Conservation (phyloP, 495 filamentous ascomycete genomes). For the Penicillium fimorum region DNA sequence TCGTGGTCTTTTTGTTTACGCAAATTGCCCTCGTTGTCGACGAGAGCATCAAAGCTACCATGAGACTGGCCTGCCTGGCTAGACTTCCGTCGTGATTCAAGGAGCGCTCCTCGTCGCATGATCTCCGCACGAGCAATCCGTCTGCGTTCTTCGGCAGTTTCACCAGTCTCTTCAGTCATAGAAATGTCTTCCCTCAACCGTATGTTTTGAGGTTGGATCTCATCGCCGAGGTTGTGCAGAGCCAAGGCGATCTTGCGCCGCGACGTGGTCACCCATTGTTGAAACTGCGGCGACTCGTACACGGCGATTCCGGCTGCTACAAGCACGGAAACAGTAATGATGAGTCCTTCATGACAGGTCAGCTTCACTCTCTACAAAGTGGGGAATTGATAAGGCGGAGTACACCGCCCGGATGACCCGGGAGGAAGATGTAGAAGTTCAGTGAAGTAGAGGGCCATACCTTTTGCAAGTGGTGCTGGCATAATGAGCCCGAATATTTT, state of each 20-base stretch:
- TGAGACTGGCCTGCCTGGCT: slow-evolving; percentile 23
- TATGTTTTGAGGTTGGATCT: slow-evolving; percentile 56
- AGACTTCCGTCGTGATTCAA: slow-evolving; percentile 39
- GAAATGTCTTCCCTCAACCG: slow-evolving; percentile 43
- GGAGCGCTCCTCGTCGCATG: slow-evolving; percentile 55
- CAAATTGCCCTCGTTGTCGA: slow-evolving; percentile 53
- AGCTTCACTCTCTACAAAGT: slow-evolving; percentile 10
- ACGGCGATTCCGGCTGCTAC: slow-evolving; percentile 80
- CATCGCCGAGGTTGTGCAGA: slow-evolving; percentile 74
- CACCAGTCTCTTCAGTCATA: slow-evolving; percentile 55
- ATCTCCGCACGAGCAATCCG: slow-evolving; percentile 71
- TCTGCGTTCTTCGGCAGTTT: slow-evolving; percentile 68
- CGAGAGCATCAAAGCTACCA: slow-evolving; percentile 53
- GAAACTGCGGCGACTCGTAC: slow-evolving; percentile 80
- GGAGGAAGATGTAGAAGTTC: slow-evolving; percentile 8
- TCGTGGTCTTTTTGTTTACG: slow-evolving; percentile 15
- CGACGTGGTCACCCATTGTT: slow-evolving; percentile 70
- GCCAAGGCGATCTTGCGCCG: slow-evolving; percentile 77
- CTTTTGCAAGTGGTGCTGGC: slow-evolving; percentile 56
- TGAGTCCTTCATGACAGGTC: slow-evolving; percentile 56
- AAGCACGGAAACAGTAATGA: slow-evolving; percentile 71
- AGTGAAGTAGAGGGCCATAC: slow-evolving; percentile 29
- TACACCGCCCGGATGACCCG: slow-evolving; percentile 30
- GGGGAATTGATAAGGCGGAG: slow-evolving; percentile 39
- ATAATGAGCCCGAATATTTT: slow-evolving; percentile 27